A percentile compares a stretch with the other conserved stretches of the same genome.
phyloP scores from a whole-genome alignment of 441 rosid species.

The Syzygium malaccense region DNA sequence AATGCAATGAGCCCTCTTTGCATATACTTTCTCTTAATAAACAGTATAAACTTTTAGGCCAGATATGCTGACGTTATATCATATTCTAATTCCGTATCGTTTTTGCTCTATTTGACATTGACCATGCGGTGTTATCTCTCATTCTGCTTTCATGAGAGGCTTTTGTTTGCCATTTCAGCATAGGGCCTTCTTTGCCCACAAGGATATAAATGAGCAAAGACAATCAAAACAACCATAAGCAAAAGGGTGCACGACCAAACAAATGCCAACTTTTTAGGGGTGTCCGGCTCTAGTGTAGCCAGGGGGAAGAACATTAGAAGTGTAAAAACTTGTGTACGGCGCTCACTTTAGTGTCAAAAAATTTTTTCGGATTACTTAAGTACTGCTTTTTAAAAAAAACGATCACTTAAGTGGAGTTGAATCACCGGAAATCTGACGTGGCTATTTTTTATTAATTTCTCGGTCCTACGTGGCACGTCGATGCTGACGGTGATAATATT shows the following conservation, averaged over 20 bases:
- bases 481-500: too few relatives aligned
- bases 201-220: not conserved
- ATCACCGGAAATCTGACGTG: too few relatives aligned
- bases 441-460: too few relatives aligned
- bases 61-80: not conserved
- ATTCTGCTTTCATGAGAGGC: not conserved
- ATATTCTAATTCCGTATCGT: rapidly evolving
- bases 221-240: not conserved
- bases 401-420: too few relatives aligned
- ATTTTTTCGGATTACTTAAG: too few relatives aligned
- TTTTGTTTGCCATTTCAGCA: not conserved
- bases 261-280: not conserved
- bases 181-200: not conserved
- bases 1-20: not conserved
- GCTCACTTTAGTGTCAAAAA: too few relatives aligned
- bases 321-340: too few relatives aligned
- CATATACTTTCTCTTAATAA: not conserved
- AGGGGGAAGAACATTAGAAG: too few relatives aligned
- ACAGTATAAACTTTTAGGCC: not conserved
- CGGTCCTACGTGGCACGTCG: too few relatives aligned
- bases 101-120: not conserved
- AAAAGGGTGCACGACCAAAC: not conserved
- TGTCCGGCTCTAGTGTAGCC: not conserved
- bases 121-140: not conserved
- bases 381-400: too few relatives aligned